phyloP scores from a whole-genome alignment of 768 basidiomycete species.

The Glaciozyma martinii region DNA sequence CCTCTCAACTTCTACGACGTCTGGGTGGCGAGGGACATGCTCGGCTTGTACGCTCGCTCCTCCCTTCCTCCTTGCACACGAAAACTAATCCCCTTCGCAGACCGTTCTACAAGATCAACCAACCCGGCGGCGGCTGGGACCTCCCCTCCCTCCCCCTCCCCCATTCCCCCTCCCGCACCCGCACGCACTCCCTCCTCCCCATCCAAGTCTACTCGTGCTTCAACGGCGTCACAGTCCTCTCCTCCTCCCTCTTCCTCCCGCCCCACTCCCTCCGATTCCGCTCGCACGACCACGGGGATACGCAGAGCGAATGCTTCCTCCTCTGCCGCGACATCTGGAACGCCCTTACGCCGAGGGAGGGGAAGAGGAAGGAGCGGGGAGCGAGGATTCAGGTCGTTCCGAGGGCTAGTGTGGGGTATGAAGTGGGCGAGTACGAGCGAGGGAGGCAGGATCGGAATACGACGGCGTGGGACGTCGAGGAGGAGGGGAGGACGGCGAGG shows the following conservation, averaged over 20 bases:
- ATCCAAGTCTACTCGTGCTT: slow-evolving; percentile 39
- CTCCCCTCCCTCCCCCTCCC: slow-evolving; percentile 19
- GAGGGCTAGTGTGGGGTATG: slow-evolving; percentile 9
- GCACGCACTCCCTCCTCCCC: slow-evolving; percentile 35
- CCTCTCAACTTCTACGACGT: slow-evolving; percentile 38
- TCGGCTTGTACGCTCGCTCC: slow-evolving; percentile 8
- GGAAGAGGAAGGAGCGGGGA: not conserved
- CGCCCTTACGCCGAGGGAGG: not conserved
- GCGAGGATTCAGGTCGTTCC: slow-evolving; percentile 16
- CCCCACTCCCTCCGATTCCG: slow-evolving; percentile 40
- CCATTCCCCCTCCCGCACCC: slow-evolving; percentile 4
- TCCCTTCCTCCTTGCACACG: not conserved
- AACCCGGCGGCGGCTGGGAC: slow-evolving; percentile 11
- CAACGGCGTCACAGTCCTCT: slow-evolving; percentile 34
- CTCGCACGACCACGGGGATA: not conserved
- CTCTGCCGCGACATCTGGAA: slow-evolving; percentile 9
- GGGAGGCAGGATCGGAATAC: slow-evolving; percentile 10
- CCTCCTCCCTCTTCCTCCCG: slow-evolving; percentile 36
- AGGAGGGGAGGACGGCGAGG: not conserved
- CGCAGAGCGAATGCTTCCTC: slow-evolving; percentile 13
- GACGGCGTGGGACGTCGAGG: slow-evolving; percentile 8
- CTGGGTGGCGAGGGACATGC: slow-evolving; percentile 40
- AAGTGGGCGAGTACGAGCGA: slow-evolving; percentile 7
- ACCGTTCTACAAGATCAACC: slow-evolving; percentile 32
- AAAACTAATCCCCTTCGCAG: not conserved